phyloP scores from a whole-genome alignment of 1,284 basidiomycete species.

The Trichosporon asahii region DNA sequence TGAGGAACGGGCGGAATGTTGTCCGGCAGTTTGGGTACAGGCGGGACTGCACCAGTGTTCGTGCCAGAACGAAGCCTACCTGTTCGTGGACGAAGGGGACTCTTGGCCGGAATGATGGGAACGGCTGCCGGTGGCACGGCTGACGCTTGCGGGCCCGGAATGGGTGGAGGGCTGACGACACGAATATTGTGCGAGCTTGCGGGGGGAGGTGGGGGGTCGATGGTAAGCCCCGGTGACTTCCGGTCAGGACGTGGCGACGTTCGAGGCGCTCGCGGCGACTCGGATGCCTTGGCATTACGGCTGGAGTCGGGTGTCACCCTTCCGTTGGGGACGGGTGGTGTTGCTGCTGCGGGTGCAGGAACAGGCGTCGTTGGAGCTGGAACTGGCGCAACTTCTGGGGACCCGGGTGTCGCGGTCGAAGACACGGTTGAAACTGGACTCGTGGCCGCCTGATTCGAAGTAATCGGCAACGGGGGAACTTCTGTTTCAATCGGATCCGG shows the following conservation, averaged over 20 bases:
- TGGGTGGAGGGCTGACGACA: background rate
- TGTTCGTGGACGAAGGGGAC: constrained; percentile 33
- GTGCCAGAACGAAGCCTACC: background rate
- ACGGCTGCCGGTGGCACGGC: constrained; percentile 23
- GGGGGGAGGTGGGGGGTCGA: constrained; percentile 28
- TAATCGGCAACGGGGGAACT: background rate
- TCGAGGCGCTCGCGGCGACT: constrained; percentile 5
- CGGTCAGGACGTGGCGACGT: constrained; percentile 17
- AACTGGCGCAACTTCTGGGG: background rate
- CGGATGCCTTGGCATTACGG: background rate
- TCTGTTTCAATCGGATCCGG: background rate
- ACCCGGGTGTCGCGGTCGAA: background rate
- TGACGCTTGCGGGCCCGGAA: background rate
- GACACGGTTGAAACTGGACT: background rate
- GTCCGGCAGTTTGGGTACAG: background rate
- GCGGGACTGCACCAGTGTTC: background rate
- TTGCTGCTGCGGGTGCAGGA: background rate
- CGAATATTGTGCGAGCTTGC: constrained; percentile 5
- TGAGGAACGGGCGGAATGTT: background rate
- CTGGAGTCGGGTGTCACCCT: background rate
- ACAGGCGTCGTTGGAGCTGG: background rate
- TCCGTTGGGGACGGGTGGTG: background rate
- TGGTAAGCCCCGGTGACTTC: constrained; percentile 33
- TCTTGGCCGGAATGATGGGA: constrained; percentile 47
- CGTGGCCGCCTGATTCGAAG: background rate